These are phyloP conservation scores for Crithidia sp. DNA, from an alignment of 208 protist genomes.

Conservation along the genomic window DNA sequence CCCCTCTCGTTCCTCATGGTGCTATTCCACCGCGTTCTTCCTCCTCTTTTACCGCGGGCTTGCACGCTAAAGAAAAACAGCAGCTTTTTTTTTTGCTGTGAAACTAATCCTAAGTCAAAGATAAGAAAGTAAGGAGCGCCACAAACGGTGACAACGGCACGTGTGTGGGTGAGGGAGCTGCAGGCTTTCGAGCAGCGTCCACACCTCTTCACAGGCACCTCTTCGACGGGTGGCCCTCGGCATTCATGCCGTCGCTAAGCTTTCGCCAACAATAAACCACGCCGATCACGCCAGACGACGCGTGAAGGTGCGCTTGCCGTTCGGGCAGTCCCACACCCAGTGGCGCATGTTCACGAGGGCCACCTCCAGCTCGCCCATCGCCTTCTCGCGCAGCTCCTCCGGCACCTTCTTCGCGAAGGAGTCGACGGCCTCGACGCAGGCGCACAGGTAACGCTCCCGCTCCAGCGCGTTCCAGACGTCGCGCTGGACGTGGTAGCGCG, in stretches of 20 bases:
- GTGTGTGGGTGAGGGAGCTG: not conserved
- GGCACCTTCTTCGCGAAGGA: constrained; percentile 76
- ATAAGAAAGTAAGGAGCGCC: constrained; percentile 6
- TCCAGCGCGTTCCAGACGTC: constrained; percentile 89
- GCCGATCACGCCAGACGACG: constrained; percentile 56
- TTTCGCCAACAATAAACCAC: not conserved
- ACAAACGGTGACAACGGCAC: not conserved
- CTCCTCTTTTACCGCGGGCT: not conserved
- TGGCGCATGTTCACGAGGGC: constrained; percentile 85
- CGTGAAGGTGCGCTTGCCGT: constrained; percentile 85
- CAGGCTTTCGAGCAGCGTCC: too few species aligned
- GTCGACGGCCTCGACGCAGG: constrained; percentile 84
- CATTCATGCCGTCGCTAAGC: too few species aligned
- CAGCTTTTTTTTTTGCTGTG: not conserved
- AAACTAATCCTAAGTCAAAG: constrained; percentile 24
- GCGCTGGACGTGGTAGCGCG: constrained; percentile 82
- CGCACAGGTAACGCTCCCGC: constrained; percentile 86
- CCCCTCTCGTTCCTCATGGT: not conserved
- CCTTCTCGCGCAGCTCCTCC: constrained; percentile 80
- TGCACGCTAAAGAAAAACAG: constrained; percentile 4
- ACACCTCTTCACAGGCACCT: too few species aligned
- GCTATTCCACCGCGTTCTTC: not conserved
- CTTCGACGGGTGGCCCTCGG: too few species aligned
- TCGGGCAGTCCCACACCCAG: constrained; percentile 92
- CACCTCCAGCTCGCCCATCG: constrained; percentile 80